These are phyloP conservation scores for Colletotrichum sp. DNA, from an alignment of 2,329 filamentous ascomycete genomes.

Conservation along the genomic window DNA sequence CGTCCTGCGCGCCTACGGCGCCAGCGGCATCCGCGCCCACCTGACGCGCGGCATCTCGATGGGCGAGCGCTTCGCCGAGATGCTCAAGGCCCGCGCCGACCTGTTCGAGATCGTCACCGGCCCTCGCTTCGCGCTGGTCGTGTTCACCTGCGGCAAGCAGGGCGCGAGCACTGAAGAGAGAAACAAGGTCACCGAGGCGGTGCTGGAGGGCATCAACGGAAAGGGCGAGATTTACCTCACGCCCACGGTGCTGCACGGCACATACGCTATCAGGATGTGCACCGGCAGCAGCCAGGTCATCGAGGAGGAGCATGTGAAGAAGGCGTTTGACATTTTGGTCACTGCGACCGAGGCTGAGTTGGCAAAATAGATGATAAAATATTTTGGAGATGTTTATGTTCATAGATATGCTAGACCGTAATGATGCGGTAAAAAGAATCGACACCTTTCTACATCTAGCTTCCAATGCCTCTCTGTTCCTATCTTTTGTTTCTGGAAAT, in stretches of 20 bases:
- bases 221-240: constrained; percentile 84
- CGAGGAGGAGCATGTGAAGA: constrained; percentile 74
- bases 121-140: constrained; percentile 80
- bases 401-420: not conserved
- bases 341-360: constrained; percentile 63
- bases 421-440: not conserved
- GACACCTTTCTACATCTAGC: not conserved
- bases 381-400: not conserved
- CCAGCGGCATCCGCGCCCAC: constrained; percentile 76
- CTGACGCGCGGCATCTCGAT: constrained; percentile 72
- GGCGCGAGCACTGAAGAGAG: constrained; percentile 50
- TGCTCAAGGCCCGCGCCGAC: constrained; percentile 65
- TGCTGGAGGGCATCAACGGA: constrained; percentile 78
- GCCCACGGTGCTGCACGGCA: constrained; percentile 72
- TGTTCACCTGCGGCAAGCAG: constrained; percentile 64
- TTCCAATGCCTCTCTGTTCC: not conserved
- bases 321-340: constrained; percentile 78
- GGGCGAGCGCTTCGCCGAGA: constrained; percentile 71
- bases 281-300: constrained; percentile 71
- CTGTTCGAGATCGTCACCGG: constrained; percentile 78
- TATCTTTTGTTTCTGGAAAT: not conserved
- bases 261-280: constrained; percentile 82
- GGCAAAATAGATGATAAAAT: not conserved
- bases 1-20: constrained; percentile 82
- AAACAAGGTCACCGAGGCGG: constrained; percentile 73